phyloP scores from a whole-genome alignment of 495 filamentous ascomycete species.

The Talaromyces ruber region DNA sequence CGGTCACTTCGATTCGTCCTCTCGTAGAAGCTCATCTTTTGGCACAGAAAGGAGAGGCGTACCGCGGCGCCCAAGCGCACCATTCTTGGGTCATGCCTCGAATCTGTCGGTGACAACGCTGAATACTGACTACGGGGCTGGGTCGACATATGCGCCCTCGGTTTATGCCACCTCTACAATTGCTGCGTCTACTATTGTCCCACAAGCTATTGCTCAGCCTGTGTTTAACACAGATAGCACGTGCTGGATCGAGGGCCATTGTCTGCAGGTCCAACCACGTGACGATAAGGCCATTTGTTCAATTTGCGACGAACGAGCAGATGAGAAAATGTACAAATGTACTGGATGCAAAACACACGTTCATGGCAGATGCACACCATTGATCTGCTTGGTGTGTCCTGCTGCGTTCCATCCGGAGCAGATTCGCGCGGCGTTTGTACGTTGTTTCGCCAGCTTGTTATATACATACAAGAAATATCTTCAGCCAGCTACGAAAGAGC shows the following conservation, averaged over 20 bases:
- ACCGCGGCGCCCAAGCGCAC: conserved; percentile 67
- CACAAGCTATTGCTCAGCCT: conserved; percentile 76
- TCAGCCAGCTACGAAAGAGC: conserved; percentile 63
- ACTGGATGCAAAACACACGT: conserved; percentile 64
- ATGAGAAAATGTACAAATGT: conserved; percentile 86
- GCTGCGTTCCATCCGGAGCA: conserved; percentile 85
- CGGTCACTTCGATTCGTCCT: conserved; percentile 80
- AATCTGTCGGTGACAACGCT: conserved; percentile 80
- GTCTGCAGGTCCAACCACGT: conserved; percentile 61
- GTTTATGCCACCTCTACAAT: conserved; percentile 94
- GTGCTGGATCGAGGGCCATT: conserved; percentile 92
- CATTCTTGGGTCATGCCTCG: conserved; percentile 73
- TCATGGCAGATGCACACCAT: conserved; percentile 72
- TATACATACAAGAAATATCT: conserved; percentile 92
- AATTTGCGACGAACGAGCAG: conserved; percentile 81
- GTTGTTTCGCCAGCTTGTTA: conserved; percentile 88
- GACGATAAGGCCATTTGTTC: conserved; percentile 67
- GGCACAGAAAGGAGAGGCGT: conserved; percentile 62
- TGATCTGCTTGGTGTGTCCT: conserved; percentile 81
- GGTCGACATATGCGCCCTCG: conserved; percentile 84
- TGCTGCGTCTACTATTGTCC: conserved; percentile 98
- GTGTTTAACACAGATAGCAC: conserved; percentile 79
- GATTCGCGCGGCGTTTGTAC: conserved; percentile 84
- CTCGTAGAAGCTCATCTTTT: conserved; percentile 85
- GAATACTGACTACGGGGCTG: conserved; percentile 62